Evolutionary conservation across 2,329 filamentous ascomycete genomes (phyloP), one percentile per base, ranked within the genome.

Genomic region (Rutstroemia sp.): DNA sequence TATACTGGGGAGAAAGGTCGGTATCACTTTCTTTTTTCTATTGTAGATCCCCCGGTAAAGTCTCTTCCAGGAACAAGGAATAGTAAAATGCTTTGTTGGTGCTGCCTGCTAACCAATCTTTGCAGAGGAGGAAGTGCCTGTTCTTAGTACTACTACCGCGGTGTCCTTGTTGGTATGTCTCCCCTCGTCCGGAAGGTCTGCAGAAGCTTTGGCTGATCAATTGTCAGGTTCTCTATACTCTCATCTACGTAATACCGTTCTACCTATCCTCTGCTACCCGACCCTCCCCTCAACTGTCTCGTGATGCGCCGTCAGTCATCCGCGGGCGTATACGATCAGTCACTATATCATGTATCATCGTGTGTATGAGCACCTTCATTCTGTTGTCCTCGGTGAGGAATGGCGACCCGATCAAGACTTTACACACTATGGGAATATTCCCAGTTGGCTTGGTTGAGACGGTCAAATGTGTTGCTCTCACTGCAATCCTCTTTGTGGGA

Each of bases 261-360:
- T 96, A 99, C 76, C 77, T 92, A 61, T 94, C 87, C 19, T 72
- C 83, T 4, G 79, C 83, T 19, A 95, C 92, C 5, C 83, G 92
- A 52, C 91, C 92, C 6, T 94, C 89, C 7, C 80, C 83, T 25
- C 82, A 79, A 54, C 80, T 95, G 27, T 89, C 88, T 59, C 85
- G 94, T 68, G 92, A 97, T 80, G 87, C 89, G 27, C 90, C 92
- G 9, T 86, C 87, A 10, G 90, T 95, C 51, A 97, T 99, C 73
- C 86, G 86, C 64, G 88, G 89, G 57, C 86, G 94, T 64, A 87
- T 96, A 65, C 81, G 86, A 56, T 87, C 86, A 53, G 92, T 96
- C 64, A 86, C 84, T 21, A 70, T 88, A 57, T 91, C 89, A 46
- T 94, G 89, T 68, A 68, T 84, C 52, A 66, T 84, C 56, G 88